A percentile compares a stretch with the other conserved stretches of the same genome.
These are phyloP conservation scores for Suhomyces panamericanus DNA, from an alignment of 1,139 yeast species.

Conservation along the genomic window DNA sequence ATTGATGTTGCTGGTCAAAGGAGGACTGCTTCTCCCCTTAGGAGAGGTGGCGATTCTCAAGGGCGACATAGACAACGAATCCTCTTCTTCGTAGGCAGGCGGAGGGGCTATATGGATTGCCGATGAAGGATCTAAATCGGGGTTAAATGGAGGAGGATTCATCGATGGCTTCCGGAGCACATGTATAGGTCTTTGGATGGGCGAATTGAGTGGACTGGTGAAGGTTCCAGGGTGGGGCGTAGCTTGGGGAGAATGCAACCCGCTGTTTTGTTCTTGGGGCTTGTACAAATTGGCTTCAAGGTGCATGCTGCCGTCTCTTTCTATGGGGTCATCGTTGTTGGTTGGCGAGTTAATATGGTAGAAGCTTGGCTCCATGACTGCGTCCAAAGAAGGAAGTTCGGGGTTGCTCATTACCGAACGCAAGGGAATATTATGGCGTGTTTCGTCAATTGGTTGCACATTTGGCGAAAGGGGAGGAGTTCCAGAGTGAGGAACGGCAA, in stretches of 20 bases:
- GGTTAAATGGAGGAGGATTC: constrained; percentile 47
- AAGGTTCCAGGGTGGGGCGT: constrained; percentile 46
- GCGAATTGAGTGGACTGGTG: constrained; percentile 39
- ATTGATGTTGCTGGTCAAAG: constrained; percentile 2
- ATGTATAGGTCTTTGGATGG: constrained; percentile 38
- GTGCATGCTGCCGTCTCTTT: constrained; percentile 46
- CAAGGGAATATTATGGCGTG: constrained; percentile 9
- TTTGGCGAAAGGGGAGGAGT: constrained; percentile 54
- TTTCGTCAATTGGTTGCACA: constrained; percentile 47
- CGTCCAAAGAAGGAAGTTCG: constrained; percentile 17
- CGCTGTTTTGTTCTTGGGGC: constrained; percentile 35
- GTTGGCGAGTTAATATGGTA: constrained; percentile 29
- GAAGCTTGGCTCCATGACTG: constrained; percentile 21
- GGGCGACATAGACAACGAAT: constrained; percentile 29
- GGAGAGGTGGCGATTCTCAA: constrained; percentile 23
- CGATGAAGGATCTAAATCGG: constrained; percentile 33
- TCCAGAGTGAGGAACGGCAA: constrained; percentile 25
- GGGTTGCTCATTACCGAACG: neutral
- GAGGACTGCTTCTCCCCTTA: neutral
- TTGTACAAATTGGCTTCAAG: constrained; percentile 61
- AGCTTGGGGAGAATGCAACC: constrained; percentile 59
- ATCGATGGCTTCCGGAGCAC: constrained; percentile 36
- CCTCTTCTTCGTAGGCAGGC: constrained; percentile 43
- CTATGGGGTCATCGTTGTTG: constrained; percentile 41
- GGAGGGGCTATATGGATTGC: constrained; percentile 25